A percentile compares a stretch with the other conserved stretches of the same genome.
phyloP scores from a whole-genome alignment of 192 early-diverging fungal species.

The Dimargaris verticillata region DNA sequence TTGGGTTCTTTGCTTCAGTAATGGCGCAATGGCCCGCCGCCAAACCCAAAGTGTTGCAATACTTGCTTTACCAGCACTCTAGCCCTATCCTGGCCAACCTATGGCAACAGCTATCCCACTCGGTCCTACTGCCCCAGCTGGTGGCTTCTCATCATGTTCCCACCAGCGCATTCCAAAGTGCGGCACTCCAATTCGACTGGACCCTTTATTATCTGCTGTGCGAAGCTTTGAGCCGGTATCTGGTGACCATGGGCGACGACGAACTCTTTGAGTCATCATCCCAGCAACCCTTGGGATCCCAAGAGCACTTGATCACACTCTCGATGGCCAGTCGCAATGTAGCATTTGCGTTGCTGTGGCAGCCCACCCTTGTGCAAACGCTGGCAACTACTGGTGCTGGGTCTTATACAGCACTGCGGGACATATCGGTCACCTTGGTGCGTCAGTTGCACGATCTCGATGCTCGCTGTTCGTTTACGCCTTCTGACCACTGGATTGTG shows the following conservation, averaged over 20 bases:
- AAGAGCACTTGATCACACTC: conserved; percentile 13
- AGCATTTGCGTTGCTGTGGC: conserved; percentile 61
- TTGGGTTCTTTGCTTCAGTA: no score
- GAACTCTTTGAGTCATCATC: conserved; percentile 53
- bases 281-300: conserved; percentile 15
- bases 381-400: conserved; percentile 2
- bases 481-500: conserved; percentile 50
- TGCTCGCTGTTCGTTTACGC: conserved; percentile 49
- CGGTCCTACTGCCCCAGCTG: background rate
- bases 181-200: conserved; percentile 31
- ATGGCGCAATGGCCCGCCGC: background rate
- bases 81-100: conserved; percentile 6
- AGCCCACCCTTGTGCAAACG: background rate
- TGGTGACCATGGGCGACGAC: conserved; percentile 72
- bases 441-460: conserved; percentile 55
- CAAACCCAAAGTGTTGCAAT: background rate
- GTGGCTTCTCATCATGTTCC: background rate
- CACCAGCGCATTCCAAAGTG: conserved; percentile 16
- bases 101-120: conserved; percentile 9
- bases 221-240: conserved; percentile 50
- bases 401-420: conserved; percentile 33
- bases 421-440: conserved; percentile 43
- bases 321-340: conserved; percentile 36
- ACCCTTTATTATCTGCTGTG: conserved; percentile 44
- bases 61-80: background rate